Evolutionary conservation across 2,329 filamentous ascomycete species (phyloP), one percentile per base, ranked within the genome.

Genomic region (Eutypella sp.): DNA sequence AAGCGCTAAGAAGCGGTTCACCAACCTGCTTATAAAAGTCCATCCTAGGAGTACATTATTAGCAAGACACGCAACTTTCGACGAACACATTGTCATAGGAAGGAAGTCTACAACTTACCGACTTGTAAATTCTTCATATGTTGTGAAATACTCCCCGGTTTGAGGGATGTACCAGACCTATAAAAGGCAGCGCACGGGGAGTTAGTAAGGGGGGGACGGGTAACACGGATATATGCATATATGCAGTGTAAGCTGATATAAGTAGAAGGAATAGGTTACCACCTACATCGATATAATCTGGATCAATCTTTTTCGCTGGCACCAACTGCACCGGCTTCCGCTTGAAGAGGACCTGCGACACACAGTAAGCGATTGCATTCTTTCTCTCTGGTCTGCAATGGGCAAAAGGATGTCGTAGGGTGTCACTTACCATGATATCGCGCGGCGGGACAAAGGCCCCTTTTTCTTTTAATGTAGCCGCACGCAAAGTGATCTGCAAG

Each of bases 151-250:
- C 69, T 99, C 93, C 37, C 87, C 88, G 13, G 93, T 97, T 67
- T 91, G 83, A 46, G 84, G 76, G 52, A 99, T 96, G 53, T 89
- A 81, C 89, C 90, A 99, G 46, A 97, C 84, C 91, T 96, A 63
- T 40, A 46, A 56, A 33, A 54, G 47, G 27, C 52, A 45, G 53
- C 20, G 55, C n/a, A 39, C 23, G 36, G 22, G 54, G 36, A 22
- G 54, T 58, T 49, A 58, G 51, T 44, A 47, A 50, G 40, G 41
- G 44, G 31, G 39, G 49, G 40, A 7, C n/a, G n/a, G n/a, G n/a
- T n/a, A n/a, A n/a, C n/a, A n/a, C n/a, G 45, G 20, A 23, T 7
- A 24, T 19, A 18, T n/a, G 25, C 38, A 25, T 23, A 22, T 39
- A 24, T 24, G 36, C 37, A 16, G 48, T 48, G 48, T 46, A 45